Evolutionary conservation across 352 stramenopile species (phyloP).

Genomic region (Pythium pyrilobum): DNA sequence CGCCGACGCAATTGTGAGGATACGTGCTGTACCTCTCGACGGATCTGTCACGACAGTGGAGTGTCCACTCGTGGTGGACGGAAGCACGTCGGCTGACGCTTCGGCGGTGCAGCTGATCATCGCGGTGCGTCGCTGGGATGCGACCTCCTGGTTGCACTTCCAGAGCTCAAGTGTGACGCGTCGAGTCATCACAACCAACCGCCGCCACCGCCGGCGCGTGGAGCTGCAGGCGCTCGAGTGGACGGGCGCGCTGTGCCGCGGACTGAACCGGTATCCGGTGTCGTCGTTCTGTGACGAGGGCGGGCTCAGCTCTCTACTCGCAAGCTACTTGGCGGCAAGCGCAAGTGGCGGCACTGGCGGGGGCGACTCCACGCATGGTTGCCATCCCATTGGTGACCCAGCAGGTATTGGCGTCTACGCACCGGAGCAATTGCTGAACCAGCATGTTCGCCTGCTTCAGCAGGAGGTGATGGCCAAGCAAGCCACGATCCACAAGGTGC

Average conservation of each 20-base stretch:
- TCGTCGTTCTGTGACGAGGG: constrained; percentile 70
- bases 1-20: too few species aligned
- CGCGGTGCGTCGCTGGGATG: constrained; percentile 45
- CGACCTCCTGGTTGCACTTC: constrained; percentile 40
- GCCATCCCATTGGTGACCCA: neutral
- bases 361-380: too few species aligned
- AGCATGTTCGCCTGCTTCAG: constrained; percentile 47
- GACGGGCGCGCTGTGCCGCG: constrained; percentile 60
- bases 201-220: constrained; percentile 23
- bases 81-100: too few species aligned
- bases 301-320: constrained; percentile 52
- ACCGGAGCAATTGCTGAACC: constrained; percentile 19
- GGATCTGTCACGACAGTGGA: too few species aligned
- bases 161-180: constrained; percentile 22
- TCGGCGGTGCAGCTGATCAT: too few species aligned
- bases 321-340: constrained; percentile 11
- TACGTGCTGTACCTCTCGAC: too few species aligned
- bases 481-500: constrained; percentile 17
- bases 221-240: constrained; percentile 36
- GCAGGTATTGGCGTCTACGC: neutral
- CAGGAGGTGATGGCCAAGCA: constrained; percentile 42
- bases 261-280: constrained; percentile 67
- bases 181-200: constrained; percentile 69
- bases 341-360: too few species aligned
- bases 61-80: too few species aligned